phyloP scores from a whole-genome alignment of 768 basidiomycete genomes.

The Termitomyces sp. region DNA sequence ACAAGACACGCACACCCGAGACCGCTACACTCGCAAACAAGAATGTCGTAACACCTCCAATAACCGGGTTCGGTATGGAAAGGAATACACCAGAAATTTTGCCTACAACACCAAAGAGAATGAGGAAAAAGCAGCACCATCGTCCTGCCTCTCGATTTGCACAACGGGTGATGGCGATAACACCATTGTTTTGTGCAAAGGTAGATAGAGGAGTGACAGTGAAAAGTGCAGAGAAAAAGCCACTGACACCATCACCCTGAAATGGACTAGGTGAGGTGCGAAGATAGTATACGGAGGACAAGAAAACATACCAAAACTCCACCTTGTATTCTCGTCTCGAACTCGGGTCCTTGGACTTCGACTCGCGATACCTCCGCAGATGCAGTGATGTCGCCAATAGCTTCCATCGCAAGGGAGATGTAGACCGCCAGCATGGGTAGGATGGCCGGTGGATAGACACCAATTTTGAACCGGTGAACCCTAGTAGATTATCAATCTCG shows the following conservation, averaged over 20 bases:
- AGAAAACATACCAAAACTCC: constrained; percentile 53
- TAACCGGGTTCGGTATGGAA: constrained; percentile 76
- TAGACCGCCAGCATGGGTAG: constrained; percentile 38
- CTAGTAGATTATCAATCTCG: constrained; percentile 20
- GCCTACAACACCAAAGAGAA: constrained; percentile 74
- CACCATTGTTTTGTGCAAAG: constrained; percentile 71
- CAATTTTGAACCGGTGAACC: constrained; percentile 74
- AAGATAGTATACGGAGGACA: constrained; percentile 26
- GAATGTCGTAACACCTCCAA: constrained; percentile 86
- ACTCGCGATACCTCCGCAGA: constrained; percentile 77
- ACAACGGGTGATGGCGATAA: constrained; percentile 80
- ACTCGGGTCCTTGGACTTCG: constrained; percentile 66
- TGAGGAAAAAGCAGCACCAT: constrained; percentile 75
- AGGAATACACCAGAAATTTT: constrained; percentile 83
- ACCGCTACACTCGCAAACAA: constrained; percentile 71
- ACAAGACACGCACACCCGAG: constrained; percentile 67
- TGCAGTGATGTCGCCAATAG: constrained; percentile 81
- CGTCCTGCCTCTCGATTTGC: constrained; percentile 76
- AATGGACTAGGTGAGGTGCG: constrained; percentile 30
- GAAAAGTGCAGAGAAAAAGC: constrained; percentile 73
- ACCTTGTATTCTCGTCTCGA: constrained; percentile 80
- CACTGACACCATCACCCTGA: constrained; percentile 74
- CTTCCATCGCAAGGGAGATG: constrained; percentile 72
- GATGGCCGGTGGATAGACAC: constrained; percentile 68
- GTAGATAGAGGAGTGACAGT: constrained; percentile 77